A percentile compares a stretch with the other conserved stretches of the same genome.
Conservation (phyloP, 129 eudicot species). For the Lactuca sativa region DNA sequence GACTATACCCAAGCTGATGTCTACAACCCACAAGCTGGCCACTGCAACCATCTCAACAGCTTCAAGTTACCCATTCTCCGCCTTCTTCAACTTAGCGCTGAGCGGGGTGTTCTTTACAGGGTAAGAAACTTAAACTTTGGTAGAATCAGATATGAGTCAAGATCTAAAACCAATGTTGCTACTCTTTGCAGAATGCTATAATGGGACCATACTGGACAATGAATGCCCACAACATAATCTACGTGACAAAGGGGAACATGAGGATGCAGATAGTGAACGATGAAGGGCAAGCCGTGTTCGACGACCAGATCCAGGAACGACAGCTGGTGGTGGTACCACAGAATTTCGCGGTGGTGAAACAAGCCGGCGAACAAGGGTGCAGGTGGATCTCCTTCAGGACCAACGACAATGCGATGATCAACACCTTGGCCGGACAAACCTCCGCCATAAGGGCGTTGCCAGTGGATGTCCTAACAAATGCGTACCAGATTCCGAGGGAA, state of each 20-base stretch:
- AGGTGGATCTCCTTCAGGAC: slow-evolving; percentile 48
- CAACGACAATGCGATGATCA: slow-evolving; percentile 39
- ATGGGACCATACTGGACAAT: slow-evolving; percentile 63
- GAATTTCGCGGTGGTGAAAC: slow-evolving; percentile 57
- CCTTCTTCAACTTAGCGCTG: slow-evolving; percentile 52
- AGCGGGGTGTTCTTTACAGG: slow-evolving; percentile 54
- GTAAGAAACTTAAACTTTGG: slow-evolving; percentile 22
- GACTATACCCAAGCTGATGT: slow-evolving; percentile 48
- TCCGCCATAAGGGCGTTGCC: slow-evolving; percentile 48
- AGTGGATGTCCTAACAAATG: slow-evolving; percentile 40
- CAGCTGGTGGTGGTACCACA: slow-evolving; percentile 68
- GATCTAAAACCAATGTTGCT: not conserved
- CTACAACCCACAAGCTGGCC: slow-evolving; percentile 62
- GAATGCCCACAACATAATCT: slow-evolving; percentile 61
- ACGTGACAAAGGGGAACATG: slow-evolving; percentile 44
- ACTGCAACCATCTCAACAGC: slow-evolving; percentile 50
- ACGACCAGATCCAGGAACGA: slow-evolving; percentile 39
- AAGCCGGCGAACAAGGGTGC: slow-evolving; percentile 43
- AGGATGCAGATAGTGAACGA: slow-evolving; percentile 63
- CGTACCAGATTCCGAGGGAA: slow-evolving; percentile 43
- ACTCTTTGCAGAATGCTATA: slow-evolving; percentile 47
- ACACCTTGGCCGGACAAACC: slow-evolving; percentile 41
- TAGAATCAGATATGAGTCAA: not conserved
- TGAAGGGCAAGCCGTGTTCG: slow-evolving; percentile 54
- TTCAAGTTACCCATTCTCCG: slow-evolving; percentile 60